A percentile compares a stretch with the other conserved stretches of the same genome.
Conservation (phyloP, 108 stramenopile genomes). For the Pseudonitzschia delicatissima region DNA sequence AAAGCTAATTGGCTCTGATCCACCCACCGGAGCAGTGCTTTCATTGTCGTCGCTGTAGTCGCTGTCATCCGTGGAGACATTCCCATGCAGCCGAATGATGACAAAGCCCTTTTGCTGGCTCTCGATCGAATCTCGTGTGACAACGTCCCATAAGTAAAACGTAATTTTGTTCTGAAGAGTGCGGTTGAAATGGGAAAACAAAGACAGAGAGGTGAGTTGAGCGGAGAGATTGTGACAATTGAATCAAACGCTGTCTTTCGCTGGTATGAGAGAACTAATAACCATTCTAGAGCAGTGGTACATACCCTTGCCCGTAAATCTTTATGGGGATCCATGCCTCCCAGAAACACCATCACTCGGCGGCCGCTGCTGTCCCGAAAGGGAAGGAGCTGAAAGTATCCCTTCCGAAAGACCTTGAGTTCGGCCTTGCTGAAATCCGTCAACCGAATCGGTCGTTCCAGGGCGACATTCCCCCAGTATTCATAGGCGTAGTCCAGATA, state of each 20-base stretch:
- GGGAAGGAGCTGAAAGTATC: not conserved
- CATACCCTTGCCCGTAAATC: not conserved
- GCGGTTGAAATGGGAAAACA: too few relatives aligned
- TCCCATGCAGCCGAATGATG: not conserved
- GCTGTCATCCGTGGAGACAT: not conserved
- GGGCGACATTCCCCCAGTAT: slow-evolving; percentile 26
- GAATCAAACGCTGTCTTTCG: too few relatives aligned
- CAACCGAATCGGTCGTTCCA: not conserved
- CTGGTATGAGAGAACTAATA: too few relatives aligned
- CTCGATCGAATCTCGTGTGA: slow-evolving; percentile 4
- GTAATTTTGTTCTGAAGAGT: not conserved
- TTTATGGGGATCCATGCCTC: not conserved
- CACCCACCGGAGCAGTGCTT: not conserved
- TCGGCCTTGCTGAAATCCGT: not conserved
- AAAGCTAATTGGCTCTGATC: not conserved
- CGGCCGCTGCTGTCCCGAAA: slow-evolving; percentile 11
- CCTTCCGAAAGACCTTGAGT: not conserved
- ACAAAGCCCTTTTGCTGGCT: not conserved
- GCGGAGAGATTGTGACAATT: too few relatives aligned
- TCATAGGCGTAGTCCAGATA: slow-evolving; percentile 36
- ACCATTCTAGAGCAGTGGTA: too few relatives aligned
- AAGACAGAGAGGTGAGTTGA: too few relatives aligned
- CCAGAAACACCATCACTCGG: not conserved
- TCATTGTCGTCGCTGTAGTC: not conserved
- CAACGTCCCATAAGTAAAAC: not conserved